Conservation (phyloP, 305 asterid genomes). For the Solanum hybrid region DNA sequence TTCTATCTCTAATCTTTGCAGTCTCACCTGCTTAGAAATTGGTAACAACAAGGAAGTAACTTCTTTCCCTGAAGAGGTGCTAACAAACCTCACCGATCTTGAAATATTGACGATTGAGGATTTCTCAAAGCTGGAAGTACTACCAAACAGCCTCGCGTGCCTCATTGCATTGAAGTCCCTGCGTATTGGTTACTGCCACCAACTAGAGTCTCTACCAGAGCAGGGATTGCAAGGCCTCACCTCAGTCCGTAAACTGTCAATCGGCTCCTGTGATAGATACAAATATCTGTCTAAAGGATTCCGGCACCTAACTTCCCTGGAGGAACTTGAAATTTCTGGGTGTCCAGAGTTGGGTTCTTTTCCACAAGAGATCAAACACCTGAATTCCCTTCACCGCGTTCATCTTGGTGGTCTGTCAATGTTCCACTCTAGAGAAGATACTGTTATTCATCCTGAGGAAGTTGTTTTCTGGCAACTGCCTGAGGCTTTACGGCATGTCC, state of each 20-base stretch:
- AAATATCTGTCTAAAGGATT: background rate
- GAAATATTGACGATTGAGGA: background rate
- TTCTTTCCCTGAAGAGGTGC: background rate
- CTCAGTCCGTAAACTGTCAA: background rate
- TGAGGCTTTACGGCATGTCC: background rate
- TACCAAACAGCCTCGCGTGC: background rate
- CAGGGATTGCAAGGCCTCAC: background rate
- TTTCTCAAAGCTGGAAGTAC: background rate
- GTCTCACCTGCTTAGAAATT: background rate
- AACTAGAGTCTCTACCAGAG: background rate
- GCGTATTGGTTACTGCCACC: background rate
- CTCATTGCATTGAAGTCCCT: background rate
- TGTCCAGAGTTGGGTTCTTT: background rate
- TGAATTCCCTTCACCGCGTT: background rate
- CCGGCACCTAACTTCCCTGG: background rate
- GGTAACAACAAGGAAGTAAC: background rate
- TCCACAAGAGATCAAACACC: background rate
- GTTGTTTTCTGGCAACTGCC: background rate
- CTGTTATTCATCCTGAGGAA: background rate
- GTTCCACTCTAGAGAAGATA: background rate
- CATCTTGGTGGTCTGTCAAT: background rate
- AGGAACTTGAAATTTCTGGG: background rate
- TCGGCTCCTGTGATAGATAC: background rate
- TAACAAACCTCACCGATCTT: background rate
- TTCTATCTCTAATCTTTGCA: background rate